A percentile compares a stretch with the other conserved stretches of the same genome.
Conservation (phyloP, 768 basidiomycete genomes). For the Podaxis rugospora region DNA sequence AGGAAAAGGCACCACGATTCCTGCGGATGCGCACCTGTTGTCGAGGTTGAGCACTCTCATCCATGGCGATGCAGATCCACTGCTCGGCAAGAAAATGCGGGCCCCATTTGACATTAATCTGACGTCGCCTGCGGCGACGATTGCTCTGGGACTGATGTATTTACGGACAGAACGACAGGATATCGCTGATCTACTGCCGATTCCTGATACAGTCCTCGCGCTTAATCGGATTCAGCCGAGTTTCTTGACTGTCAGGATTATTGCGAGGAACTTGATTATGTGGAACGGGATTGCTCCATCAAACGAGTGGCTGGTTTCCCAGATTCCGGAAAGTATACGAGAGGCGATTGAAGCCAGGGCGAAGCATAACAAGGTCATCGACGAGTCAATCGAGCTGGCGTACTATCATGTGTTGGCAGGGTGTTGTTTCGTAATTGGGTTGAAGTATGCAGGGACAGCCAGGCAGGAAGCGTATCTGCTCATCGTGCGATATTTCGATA, state of each 20-base stretch:
- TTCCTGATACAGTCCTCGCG: slow-evolving; percentile 76
- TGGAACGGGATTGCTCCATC: slow-evolving; percentile 77
- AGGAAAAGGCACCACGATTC: slow-evolving; percentile 74
- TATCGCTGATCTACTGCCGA: slow-evolving; percentile 77
- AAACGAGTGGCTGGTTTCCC: slow-evolving; percentile 64
- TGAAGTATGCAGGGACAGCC: slow-evolving; percentile 95
- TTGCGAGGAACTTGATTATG: slow-evolving; percentile 77
- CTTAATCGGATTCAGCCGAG: slow-evolving; percentile 87
- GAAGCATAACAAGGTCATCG: slow-evolving; percentile 42
- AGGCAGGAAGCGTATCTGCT: slow-evolving; percentile 83
- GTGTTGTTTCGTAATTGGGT: slow-evolving; percentile 84
- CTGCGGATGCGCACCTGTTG: slow-evolving; percentile 70
- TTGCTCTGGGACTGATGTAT: slow-evolving; percentile 92
- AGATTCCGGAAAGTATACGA: slow-evolving; percentile 67
- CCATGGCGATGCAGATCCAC: slow-evolving; percentile 59
- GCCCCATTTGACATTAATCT: slow-evolving; percentile 78
- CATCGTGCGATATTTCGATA: slow-evolving; percentile 78
- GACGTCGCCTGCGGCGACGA: slow-evolving; percentile 87
- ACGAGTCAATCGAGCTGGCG: slow-evolving; percentile 80
- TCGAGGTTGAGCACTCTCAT: slow-evolving; percentile 69
- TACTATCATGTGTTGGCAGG: slow-evolving; percentile 91
- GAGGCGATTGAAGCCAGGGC: slow-evolving; percentile 52
- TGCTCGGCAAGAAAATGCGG: slow-evolving; percentile 28
- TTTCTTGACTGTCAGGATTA: slow-evolving; percentile 77
- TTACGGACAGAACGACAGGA: slow-evolving; percentile 80